Conservation (phyloP, 345 rosid species). For the Camelina hispida region DNA sequence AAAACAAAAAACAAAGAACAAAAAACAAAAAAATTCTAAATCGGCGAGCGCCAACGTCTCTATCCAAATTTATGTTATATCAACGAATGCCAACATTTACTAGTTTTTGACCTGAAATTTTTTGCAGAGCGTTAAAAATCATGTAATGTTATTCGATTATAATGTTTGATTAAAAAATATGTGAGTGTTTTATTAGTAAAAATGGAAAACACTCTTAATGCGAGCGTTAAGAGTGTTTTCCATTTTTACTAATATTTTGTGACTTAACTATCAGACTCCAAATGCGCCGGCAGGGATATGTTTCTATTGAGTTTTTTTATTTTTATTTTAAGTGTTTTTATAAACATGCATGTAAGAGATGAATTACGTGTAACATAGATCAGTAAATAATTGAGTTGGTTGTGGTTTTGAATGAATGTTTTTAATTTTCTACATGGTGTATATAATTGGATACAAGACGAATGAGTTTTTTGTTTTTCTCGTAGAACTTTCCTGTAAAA, state of each 20-base stretch:
- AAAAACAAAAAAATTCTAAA: not conserved
- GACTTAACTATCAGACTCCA: not conserved
- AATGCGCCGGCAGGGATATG: not conserved
- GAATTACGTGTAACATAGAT: not conserved
- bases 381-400: not conserved
- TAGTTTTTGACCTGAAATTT: not conserved
- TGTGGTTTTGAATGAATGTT: constrained; percentile 3
- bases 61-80: too few species aligned
- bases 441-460: not conserved
- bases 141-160: not conserved
- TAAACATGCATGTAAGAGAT: not conserved
- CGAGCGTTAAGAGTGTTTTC: not conserved
- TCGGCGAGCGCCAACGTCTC: not conserved
- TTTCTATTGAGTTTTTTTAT: not conserved
- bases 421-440: not conserved
- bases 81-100: not conserved
- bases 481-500: too few species aligned
- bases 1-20: too few species aligned
- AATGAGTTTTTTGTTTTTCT: too few species aligned
- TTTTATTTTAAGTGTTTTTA: not conserved
- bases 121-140: not conserved
- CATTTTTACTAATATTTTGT: not conserved
- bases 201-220: too few species aligned
- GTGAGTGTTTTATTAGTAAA: too few species aligned
- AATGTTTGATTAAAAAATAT: not conserved